Evolutionary conservation across 768 basidiomycete genomes (phyloP).

Genomic region (Russula griseocarnosa): DNA sequence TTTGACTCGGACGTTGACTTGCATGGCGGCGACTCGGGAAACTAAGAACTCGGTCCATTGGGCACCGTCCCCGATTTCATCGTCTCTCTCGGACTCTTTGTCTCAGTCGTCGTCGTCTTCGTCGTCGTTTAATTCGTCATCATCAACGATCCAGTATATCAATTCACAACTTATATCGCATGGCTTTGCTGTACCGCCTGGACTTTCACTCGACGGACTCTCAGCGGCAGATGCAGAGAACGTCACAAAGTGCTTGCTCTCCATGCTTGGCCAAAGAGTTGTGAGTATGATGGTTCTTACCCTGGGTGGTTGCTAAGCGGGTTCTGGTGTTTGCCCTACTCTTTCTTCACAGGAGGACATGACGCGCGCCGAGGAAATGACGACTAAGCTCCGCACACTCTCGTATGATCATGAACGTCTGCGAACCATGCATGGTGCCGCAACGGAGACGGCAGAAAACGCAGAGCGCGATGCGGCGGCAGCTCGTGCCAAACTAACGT

Average conservation of each 20-base stretch:
- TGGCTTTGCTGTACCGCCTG: slow-evolving; percentile 63
- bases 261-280: slow-evolving; percentile 70
- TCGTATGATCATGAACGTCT: slow-evolving; percentile 80
- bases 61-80: slow-evolving; percentile 38
- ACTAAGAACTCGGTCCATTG: slow-evolving; percentile 52
- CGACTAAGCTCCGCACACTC: slow-evolving; percentile 69
- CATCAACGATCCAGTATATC: slow-evolving; percentile 64
- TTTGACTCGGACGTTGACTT: background rate
- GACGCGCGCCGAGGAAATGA: slow-evolving; percentile 69
- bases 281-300: slow-evolving; percentile 44
- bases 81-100: slow-evolving; percentile 35
- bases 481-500: slow-evolving; percentile 70
- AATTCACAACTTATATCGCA: slow-evolving; percentile 81
- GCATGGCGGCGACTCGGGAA: slow-evolving; percentile 6
- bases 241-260: slow-evolving; percentile 69
- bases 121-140: slow-evolving; percentile 41
- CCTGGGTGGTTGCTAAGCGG: background rate
- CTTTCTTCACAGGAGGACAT: slow-evolving; percentile 56
- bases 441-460: slow-evolving; percentile 57
- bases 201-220: slow-evolving; percentile 64
- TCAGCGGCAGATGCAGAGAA: slow-evolving; percentile 51
- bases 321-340: too few species aligned
- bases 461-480: slow-evolving; percentile 77
- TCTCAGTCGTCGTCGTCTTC: slow-evolving; percentile 40
- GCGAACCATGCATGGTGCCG: slow-evolving; percentile 54